A percentile compares a stretch with the other conserved stretches of the same genome.
Evolutionary conservation across 768 basidiomycete species (phyloP).

Genomic region (Macrolepiota dolichaula): DNA sequence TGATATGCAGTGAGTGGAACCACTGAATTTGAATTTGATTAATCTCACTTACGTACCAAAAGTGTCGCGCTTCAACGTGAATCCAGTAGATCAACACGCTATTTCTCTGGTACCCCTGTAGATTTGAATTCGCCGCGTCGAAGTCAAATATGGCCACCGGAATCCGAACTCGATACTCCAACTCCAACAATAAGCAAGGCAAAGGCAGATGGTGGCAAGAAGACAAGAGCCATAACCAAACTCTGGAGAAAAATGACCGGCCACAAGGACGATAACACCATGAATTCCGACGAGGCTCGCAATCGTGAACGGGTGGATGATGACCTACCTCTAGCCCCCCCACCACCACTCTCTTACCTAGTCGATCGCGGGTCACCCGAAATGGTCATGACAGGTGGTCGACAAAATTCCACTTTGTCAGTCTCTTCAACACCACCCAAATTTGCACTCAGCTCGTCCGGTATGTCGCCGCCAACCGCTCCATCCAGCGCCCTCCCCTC

Average conservation of each 20-base stretch:
- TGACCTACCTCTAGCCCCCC: conserved; percentile 79
- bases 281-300: conserved; percentile 27
- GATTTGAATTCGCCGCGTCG: conserved; percentile 41
- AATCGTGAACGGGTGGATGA: conserved; percentile 51
- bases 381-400: conserved; percentile 31
- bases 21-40: conserved; percentile 1
- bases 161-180: conserved; percentile 26
- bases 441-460: conserved; percentile 48
- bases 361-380: conserved; percentile 62
- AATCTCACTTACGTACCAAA: conserved; percentile 12
- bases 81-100: conserved; percentile 29
- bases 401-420: conserved; percentile 70
- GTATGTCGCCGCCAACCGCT: conserved; percentile 72
- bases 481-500: conserved; percentile 75
- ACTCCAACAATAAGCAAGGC: conserved; percentile 26
- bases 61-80: conserved; percentile 82
- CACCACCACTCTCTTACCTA: conserved; percentile 88
- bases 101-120: conserved; percentile 24
- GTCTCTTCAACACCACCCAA: conserved; percentile 61
- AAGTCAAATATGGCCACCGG: conserved; percentile 52
- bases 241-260: conserved; percentile 79
- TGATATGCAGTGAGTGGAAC: conserved; percentile 79
- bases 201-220: conserved; percentile 58
- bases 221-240: conserved; percentile 73
- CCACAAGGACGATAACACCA: conserved; percentile 34